phyloP scores from a whole-genome alignment of 306 rosid genomes.

The Purshia tridentata region DNA sequence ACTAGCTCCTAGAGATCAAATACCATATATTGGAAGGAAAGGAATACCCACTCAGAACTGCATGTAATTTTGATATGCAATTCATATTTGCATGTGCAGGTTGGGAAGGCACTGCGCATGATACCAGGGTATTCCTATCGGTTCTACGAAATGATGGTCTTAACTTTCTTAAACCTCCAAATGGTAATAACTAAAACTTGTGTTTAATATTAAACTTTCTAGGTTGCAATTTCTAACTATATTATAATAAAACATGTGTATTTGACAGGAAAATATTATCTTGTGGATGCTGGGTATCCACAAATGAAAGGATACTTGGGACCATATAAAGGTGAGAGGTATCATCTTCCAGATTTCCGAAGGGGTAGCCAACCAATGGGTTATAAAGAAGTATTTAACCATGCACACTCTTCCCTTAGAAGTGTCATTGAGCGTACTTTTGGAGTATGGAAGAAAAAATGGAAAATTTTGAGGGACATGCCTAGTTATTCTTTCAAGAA shows the following conservation, averaged over 20 bases:
- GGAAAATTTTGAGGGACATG: neutral
- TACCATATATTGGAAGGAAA: no score
- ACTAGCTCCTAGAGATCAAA: no score
- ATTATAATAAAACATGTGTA: neutral
- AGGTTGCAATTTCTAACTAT: no score
- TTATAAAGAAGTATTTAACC: neutral
- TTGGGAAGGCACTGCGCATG: no score
- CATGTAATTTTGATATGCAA: no score
- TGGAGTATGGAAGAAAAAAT: neutral
- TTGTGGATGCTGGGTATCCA: neutral
- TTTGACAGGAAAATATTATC: neutral
- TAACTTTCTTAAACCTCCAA: no score
- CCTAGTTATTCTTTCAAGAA: neutral
- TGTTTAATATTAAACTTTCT: no score
- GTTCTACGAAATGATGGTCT: no score
- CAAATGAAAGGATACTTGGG: neutral
- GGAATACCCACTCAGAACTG: no score
- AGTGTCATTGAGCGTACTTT: neutral
- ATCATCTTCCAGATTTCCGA: neutral
- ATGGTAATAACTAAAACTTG: no score
- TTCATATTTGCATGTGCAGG: no score
- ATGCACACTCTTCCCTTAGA: neutral
- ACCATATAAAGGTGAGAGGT: constrained; percentile 4
- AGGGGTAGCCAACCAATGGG: neutral
- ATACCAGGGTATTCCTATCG: no score